Evolutionary conservation across 2,329 filamentous ascomycete genomes (phyloP).

Genomic region (Torrubiella hemipterigena): DNA sequence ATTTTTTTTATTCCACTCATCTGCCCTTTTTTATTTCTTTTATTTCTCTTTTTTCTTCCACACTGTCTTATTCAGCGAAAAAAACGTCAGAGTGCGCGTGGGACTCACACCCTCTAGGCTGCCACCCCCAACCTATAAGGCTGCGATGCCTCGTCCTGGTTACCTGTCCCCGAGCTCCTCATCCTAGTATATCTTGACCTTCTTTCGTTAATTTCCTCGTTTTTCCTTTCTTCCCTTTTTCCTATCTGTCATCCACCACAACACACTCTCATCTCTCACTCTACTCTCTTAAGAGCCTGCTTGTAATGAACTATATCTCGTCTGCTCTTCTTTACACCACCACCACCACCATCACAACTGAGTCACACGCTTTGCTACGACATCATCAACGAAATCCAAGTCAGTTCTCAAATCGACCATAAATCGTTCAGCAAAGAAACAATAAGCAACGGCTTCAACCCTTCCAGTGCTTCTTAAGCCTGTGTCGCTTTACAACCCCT

Average conservation of each 20-base stretch:
- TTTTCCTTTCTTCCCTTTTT: constrained; percentile 14
- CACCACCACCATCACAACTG: no score
- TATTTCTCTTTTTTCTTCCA: constrained; percentile 12
- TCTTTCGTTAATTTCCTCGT: constrained; percentile 11
- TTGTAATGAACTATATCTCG: no score
- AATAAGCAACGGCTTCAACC: no score
- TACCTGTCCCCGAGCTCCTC: constrained; percentile 1
- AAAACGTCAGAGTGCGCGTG: no score
- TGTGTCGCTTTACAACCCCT: no score
- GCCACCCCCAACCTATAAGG: constrained; percentile 3
- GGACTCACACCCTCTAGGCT: constrained; percentile 7
- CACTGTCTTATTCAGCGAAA: constrained; percentile 3
- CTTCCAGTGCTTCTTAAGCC: no score
- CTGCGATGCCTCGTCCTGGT: constrained; percentile 1
- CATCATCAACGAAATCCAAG: no score
- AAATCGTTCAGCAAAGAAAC: no score
- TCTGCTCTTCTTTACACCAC: no score
- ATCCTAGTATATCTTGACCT: constrained; percentile 4
- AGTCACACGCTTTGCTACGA: no score
- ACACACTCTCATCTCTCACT: not conserved
- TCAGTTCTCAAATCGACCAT: no score
- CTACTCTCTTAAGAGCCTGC: no score
- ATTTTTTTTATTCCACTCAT: constrained; percentile 14
- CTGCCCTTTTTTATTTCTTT: constrained; percentile 11
- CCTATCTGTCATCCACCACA: constrained; percentile 6